Evolutionary conservation across 106 monocot genomes (phyloP), one percentile per base, ranked within the genome.

Genomic region (Triglochin maritima): DNA sequence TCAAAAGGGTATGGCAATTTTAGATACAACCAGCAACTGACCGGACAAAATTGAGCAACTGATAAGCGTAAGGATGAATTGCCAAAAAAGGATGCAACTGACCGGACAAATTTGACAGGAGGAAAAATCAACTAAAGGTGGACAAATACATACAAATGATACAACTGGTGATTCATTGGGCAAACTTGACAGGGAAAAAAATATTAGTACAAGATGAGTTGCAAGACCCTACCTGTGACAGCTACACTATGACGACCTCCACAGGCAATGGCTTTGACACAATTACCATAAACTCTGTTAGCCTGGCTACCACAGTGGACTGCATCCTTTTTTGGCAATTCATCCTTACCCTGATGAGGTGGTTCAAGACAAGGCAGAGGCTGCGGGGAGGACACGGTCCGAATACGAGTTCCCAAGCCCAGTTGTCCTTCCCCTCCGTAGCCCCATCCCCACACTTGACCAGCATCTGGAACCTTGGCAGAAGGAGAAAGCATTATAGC

Each of bases 391-490:
- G 91, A 88, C 13, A 98, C 86, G 61, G 79, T 83, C 3, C 91
- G 85, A 50, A 84, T 80, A n/a, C 91, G 81, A 63, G 87, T 86
- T 59, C 96, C 96, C 75, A 98, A 72, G 57, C 96, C 96, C 64
- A 98, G 88, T 51, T 98, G 96, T 6, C 96, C 96, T 81, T 98
- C 96, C 7, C 96, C 96, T 72, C 96, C 91, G 82, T 98, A 98
- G 45, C 96, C 96, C 96, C 96, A 98, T 79, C 96, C 96, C 96
- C 96, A 98, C 44, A 88, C 91, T 68, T 88, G 82, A 73, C 96
- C 96, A 44, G 71, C 65, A 82, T 98, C 96, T 98, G 86, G 82
- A 86, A 82, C 80, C 79, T 88, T 67, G 71, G 67, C 75, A 63
- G 80, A 65, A 54, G 81, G 52, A n/a, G 45, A 2, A 13, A 62